Percentiles rank a stretch among this genome's conserved stretches.
Evolutionary conservation across 1,139 yeast species (phyloP).

Genomic region (Kodamaea sp.): DNA sequence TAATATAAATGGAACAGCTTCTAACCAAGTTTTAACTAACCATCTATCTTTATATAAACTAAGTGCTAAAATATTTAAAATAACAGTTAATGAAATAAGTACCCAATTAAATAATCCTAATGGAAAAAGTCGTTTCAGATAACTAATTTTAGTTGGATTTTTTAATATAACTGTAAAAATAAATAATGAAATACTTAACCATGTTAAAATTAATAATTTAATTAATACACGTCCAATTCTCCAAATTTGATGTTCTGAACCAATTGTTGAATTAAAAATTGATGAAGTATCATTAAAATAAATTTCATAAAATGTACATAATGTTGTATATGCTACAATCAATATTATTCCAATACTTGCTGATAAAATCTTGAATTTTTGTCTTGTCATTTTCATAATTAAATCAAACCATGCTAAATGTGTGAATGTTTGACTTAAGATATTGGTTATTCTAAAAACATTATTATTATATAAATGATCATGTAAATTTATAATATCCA

Average conservation of each 20-base stretch:
- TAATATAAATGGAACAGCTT: slow-evolving; percentile 32
- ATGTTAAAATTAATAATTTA: slow-evolving; percentile 22
- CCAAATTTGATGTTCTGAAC: slow-evolving; percentile 9
- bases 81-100: slow-evolving; percentile 27
- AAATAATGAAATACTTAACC: slow-evolving; percentile 26
- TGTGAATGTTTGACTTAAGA: slow-evolving; percentile 33
- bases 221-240: slow-evolving; percentile 16
- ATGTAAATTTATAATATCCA: slow-evolving; percentile 37
- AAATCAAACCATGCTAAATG: slow-evolving; percentile 42
- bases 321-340: slow-evolving; percentile 19
- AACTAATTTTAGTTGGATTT: slow-evolving; percentile 32
- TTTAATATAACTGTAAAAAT: slow-evolving; percentile 29
- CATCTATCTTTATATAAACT: slow-evolving; percentile 25
- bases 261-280: slow-evolving; percentile 12
- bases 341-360: slow-evolving; percentile 18
- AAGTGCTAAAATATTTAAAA: slow-evolving; percentile 28
- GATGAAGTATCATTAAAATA: slow-evolving; percentile 11
- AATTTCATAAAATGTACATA: slow-evolving; percentile 14
- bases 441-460: slow-evolving; percentile 27
- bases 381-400: slow-evolving; percentile 24
- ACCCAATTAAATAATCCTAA: slow-evolving; percentile 40
- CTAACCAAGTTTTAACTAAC: slow-evolving; percentile 39
- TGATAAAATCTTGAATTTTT: slow-evolving; percentile 19
- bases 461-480: slow-evolving; percentile 25
- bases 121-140: slow-evolving; percentile 36